Conservation (phyloP, 306 rosid species). For the Vigna mungo region DNA sequence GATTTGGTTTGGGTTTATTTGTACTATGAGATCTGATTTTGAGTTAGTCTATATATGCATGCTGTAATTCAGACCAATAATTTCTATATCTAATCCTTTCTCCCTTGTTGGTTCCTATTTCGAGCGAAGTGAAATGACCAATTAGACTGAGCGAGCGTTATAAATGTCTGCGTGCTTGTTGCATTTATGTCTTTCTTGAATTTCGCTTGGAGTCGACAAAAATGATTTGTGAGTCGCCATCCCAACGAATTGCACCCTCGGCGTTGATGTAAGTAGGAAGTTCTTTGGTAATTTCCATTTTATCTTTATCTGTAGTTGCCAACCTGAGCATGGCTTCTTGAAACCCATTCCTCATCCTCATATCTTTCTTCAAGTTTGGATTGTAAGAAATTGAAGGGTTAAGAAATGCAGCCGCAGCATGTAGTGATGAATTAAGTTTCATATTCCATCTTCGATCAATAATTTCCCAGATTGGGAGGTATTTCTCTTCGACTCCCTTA, state of each 20-base stretch:
- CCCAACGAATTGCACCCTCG: conserved; percentile 67
- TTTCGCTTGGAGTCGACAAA: neutral
- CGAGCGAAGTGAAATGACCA: neutral
- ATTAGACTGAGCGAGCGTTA: neutral
- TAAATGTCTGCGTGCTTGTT: no score
- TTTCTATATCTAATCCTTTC: conserved; percentile 32
- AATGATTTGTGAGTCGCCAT: neutral
- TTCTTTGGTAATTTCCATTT: conserved; percentile 68
- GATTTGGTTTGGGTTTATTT: conserved; percentile 35
- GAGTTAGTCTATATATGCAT: conserved; percentile 26
- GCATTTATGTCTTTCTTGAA: neutral
- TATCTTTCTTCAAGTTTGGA: conserved; percentile 61
- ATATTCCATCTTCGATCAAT: conserved; percentile 70
- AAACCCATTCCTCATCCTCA: conserved; percentile 68
- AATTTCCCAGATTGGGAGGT: conserved; percentile 61
- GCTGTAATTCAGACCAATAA: conserved; percentile 25
- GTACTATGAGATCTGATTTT: conserved; percentile 40
- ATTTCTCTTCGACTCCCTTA: conserved; percentile 67
- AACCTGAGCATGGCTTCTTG: conserved; percentile 68
- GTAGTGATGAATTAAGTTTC: conserved; percentile 69
- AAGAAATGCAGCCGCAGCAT: conserved; percentile 77
- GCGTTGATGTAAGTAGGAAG: conserved; percentile 63
- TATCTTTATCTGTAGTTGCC: conserved; percentile 55
- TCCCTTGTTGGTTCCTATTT: conserved; percentile 1
- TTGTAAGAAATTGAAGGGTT: conserved; percentile 68